phyloP scores from a whole-genome alignment of 306 rosid genomes.

The Canavalia ensiformis region DNA sequence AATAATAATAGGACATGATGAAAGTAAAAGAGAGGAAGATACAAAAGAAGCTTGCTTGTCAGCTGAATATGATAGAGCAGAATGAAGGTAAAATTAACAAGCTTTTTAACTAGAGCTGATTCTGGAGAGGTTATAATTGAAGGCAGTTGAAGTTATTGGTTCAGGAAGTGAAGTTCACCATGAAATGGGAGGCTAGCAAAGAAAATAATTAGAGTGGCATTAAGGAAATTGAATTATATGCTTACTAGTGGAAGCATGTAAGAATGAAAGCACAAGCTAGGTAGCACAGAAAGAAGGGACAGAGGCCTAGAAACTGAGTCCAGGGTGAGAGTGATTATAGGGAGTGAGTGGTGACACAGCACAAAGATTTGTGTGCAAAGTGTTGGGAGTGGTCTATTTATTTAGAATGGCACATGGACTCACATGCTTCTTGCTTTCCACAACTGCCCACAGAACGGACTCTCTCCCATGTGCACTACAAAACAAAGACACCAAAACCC shows the following conservation, averaged over 20 bases:
- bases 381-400: conserved; percentile 56
- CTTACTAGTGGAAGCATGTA: neutral
- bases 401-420: conserved; percentile 76
- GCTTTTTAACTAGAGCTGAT: neutral
- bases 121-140: neutral
- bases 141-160: conserved; percentile 37
- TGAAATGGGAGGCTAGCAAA: too few relatives aligned
- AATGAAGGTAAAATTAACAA: conserved; percentile 13
- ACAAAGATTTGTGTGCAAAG: conserved; percentile 47
- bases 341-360: conserved; percentile 1
- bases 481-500: conserved; percentile 66
- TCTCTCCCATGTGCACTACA: conserved; percentile 75
- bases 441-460: conserved; percentile 54
- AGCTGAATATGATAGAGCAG: neutral
- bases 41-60: conserved; percentile 23
- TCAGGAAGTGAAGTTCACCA: conserved; percentile 20
- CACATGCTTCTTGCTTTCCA: conserved; percentile 71
- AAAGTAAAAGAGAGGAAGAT: conserved; percentile 7
- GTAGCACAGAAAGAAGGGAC: neutral
- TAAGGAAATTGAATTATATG: conserved; percentile 20
- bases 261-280: neutral
- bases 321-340: conserved; percentile 24
- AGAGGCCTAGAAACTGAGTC: conserved; percentile 26
- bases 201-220: neutral
- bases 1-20: conserved; percentile 16